These are phyloP conservation scores for Brassica rapa DNA, from an alignment of 345 rosid genomes.

Conservation along the genomic window DNA sequence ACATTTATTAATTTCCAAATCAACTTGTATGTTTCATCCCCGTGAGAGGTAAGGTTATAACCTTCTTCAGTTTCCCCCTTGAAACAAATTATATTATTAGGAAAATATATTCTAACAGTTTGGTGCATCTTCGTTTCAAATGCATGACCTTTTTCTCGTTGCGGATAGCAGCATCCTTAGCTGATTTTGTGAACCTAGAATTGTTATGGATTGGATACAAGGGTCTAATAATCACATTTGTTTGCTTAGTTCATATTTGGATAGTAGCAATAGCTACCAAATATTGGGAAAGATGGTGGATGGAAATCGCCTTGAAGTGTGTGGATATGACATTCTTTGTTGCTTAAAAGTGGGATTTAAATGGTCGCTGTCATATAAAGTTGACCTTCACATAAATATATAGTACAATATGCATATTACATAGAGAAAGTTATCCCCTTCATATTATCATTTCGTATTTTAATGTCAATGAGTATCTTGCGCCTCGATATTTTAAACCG, in stretches of 20 bases:
- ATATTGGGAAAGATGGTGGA: slow-evolving; percentile 11
- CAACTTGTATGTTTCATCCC: slow-evolving; percentile 2
- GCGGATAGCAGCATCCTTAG: not conserved
- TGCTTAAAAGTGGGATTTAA: not conserved
- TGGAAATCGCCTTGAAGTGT: slow-evolving; percentile 20
- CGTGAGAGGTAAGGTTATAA: slow-evolving; percentile 19
- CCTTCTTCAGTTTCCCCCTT: not conserved
- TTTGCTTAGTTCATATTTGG: not conserved
- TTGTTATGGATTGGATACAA: not conserved
- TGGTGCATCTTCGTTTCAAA: slow-evolving; percentile 10
- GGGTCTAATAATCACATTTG: not conserved
- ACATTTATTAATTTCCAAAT: not conserved
- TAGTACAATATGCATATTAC: not conserved
- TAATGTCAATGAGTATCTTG: slow-evolving; percentile 7
- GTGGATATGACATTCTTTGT: slow-evolving; percentile 14
- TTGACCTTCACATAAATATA: not conserved
- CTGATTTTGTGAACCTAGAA: not conserved
- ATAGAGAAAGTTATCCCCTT: not conserved
- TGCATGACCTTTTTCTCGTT: not conserved
- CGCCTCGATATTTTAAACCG: slow-evolving; percentile 12
- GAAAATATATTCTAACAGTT: not conserved
- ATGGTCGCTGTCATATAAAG: slow-evolving; percentile 13
- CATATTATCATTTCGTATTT: slow-evolving; percentile 12
- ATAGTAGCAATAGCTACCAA: not conserved
- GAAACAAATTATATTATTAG: not conserved